Evolutionary conservation across 768 basidiomycete species (phyloP), one percentile per base, ranked within the genome.

Genomic region (Aureoboletus auriporus): DNA sequence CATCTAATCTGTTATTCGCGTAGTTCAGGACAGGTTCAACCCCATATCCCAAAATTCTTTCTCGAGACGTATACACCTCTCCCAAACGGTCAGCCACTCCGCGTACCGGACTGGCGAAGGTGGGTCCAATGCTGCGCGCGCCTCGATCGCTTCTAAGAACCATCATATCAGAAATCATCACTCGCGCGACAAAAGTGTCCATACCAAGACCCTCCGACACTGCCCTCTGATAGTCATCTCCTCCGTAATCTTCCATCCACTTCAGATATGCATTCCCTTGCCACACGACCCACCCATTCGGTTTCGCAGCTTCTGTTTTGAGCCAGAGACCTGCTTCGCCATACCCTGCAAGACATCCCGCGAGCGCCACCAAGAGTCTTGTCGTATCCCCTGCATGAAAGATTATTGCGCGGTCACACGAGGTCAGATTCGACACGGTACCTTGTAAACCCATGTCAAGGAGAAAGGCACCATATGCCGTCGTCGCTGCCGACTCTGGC

Each of bases 271-370:
- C 79, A 58, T 95, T 95, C 0, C 76, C 80, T 9, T 82, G 76
- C 46, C 82, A 60, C 33, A 72, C 59, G 16, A 86, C 77, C 76
- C 82, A 83, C 17, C 69, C n/a, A 57, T 63, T 9, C 69, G 71
- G 35, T 55, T 58, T 30, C 71, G 60, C 2, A 7, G 74, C 76
- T 50, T 84, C 75, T 31, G 74, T 78, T 63, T 82, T 77, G 30
- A 96, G 70, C 84, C 91, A 89, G 36, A 90, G 68, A 1, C 93
- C 93, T 0, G 93, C 90, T 63, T 95, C 89, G 10, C 93, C 93
- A 61, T 96, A 97, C 2, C 93, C 94, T 0, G 95, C 70, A 8
- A 95, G 72, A 63, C 94, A 97, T 8, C 89, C 84, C 9, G 87
- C 82, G 1, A 93, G 75, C 0, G 89, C 86, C 69, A 96, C 83